These are phyloP conservation scores for Coemansia sp. DNA, from an alignment of 371 early-diverging fungal genomes.

Conservation along the genomic window DNA sequence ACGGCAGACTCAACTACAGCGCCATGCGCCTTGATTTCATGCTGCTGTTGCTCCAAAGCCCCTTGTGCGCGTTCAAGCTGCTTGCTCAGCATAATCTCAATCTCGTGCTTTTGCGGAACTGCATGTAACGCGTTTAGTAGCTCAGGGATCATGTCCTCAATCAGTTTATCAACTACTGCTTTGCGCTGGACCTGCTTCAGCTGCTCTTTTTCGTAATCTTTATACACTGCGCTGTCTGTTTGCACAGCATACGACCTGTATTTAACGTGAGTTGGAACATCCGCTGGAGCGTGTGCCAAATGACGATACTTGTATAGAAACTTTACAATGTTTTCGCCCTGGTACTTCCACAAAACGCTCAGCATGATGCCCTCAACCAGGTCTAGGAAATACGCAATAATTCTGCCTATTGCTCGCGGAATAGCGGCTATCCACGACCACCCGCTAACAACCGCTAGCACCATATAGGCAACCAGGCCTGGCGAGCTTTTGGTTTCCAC, in stretches of 20 bases:
- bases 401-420: constrained; percentile 11
- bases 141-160: constrained; percentile 27
- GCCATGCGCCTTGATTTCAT: neutral
- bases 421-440: constrained; percentile 21
- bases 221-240: constrained; percentile 9
- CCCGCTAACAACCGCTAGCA: neutral
- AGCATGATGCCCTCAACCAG: constrained; percentile 28
- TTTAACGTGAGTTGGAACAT: neutral
- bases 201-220: neutral
- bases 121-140: constrained; percentile 20
- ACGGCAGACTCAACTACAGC: neutral
- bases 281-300: neutral
- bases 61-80: constrained; percentile 4
- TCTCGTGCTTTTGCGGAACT: constrained; percentile 14
- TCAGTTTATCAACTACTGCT: constrained; percentile 15
- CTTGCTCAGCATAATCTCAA: constrained; percentile 3
- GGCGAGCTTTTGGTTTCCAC: neutral
- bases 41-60: neutral
- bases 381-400: constrained; percentile 8
- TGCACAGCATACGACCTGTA: neutral
- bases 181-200: constrained; percentile 5
- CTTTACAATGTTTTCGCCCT: constrained; percentile 34
- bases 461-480: neutral
- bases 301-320: constrained; percentile 18
- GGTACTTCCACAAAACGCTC: constrained; percentile 27